Percentiles rank a stretch among this genome's conserved stretches.
These are phyloP conservation scores for Paecilomyces variotii DNA, from an alignment of 2,329 filamentous ascomycete species.

Conservation along the genomic window DNA sequence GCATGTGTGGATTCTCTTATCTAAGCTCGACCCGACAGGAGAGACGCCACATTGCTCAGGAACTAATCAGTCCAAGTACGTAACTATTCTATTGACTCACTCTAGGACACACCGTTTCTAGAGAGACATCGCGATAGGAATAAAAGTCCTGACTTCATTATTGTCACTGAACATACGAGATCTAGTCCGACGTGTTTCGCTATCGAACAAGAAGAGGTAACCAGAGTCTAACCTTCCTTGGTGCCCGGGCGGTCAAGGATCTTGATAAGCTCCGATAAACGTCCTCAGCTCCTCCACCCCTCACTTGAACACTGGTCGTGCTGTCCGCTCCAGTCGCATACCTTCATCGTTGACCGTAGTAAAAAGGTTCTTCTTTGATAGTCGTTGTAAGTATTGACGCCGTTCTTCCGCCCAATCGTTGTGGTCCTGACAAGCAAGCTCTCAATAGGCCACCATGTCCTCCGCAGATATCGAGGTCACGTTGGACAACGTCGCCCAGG, in stretches of 20 bases:
- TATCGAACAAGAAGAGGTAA: no score
- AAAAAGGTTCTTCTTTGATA: neutral
- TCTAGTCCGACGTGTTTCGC: no score
- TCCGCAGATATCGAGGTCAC: conserved; percentile 35
- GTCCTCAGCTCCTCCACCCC: neutral
- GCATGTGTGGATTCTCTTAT: conserved; percentile 6
- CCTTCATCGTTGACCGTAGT: neutral
- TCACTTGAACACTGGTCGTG: neutral
- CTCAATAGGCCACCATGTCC: neutral
- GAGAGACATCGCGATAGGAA: neutral
- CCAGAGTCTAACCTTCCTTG: neutral
- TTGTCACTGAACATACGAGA: no score
- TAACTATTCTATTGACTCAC: neutral
- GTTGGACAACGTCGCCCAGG: conserved; percentile 53
- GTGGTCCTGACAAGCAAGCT: neutral
- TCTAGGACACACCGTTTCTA: no score
- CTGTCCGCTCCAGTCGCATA: neutral
- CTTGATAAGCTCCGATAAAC: neutral
- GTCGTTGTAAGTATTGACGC: neutral
- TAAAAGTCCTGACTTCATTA: no score
- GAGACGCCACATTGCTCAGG: neutral
- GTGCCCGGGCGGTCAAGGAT: neutral
- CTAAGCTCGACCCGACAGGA: conserved; percentile 3
- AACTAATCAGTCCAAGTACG: neutral
- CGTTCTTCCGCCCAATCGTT: neutral